A percentile compares a stretch with the other conserved stretches of the same genome.
Evolutionary conservation across 441 rosid genomes (phyloP).

Genomic region (Melastoma candidum): DNA sequence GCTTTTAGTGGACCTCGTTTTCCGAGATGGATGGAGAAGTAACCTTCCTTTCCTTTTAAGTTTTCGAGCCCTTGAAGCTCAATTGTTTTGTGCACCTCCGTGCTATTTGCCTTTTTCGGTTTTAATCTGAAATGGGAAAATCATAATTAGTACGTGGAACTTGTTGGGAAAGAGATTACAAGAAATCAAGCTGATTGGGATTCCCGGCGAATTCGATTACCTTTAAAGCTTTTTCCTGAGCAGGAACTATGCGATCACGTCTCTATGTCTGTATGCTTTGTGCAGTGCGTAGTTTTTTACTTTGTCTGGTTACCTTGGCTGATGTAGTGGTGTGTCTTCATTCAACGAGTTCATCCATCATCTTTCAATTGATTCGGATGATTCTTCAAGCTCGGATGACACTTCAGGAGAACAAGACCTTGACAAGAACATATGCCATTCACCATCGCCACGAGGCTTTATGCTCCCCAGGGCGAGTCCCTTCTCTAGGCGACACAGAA

Average conservation of each 20-base stretch:
- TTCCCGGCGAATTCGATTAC: no score
- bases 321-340: conserved; percentile 77
- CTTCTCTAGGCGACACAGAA: conserved; percentile 28
- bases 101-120: no score
- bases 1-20: conserved; percentile 81
- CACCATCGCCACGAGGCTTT: conserved; percentile 74
- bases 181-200: no score
- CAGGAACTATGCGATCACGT: no score
- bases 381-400: conserved; percentile 51
- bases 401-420: conserved; percentile 73
- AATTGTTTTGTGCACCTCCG: no score
- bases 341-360: conserved; percentile 89
- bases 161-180: no score
- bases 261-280: no score
- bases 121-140: no score
- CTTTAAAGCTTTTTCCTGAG: no score
- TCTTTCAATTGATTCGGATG: conserved; percentile 69
- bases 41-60: conserved; percentile 12
- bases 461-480: conserved; percentile 43
- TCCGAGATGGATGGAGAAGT: conserved; percentile 94
- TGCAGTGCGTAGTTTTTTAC: not conserved
- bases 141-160: no score
- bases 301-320: conserved; percentile 1
- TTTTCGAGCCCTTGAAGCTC: not conserved
- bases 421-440: conserved; percentile 37